Base-by-base conservation (phyloP, 2,329 filamentous ascomycete species). In the Aspergillus tamarii region DNA sequence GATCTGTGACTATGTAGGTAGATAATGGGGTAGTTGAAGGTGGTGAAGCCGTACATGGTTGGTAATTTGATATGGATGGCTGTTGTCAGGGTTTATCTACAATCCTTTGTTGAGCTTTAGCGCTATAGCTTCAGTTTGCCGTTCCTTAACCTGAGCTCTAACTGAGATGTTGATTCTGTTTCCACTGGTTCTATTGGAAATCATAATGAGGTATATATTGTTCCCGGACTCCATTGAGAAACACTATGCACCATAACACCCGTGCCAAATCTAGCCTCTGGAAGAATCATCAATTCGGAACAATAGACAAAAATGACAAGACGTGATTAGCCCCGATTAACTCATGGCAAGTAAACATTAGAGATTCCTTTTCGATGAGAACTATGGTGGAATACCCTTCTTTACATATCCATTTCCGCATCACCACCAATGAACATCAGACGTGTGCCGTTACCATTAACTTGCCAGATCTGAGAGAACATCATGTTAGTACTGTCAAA, bases 381-480 rank as follows among this genome's bases (percentile, higher is more conserved):
- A 60, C 53, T 50, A 60, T 65, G 62, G 54, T 26, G 36, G 28
- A 52, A n/a, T 41, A 45, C 16, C 32, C 53, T 32, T 52, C n/a
- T 66, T 73, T 72, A 80, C 64, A 76, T 70, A 63, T 84, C 83
- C 80, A 85, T 84, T 39, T 81, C 81, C 63, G 85, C 83, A 57
- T 87, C 84, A 62, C 81, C 82, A 36, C 86, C 89, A 73, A 93
- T 84, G 74, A 93, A 93, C 36, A 92, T 84, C 62, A 94, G 82
- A 68, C 90, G 85, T 41, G 88, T 87, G 63, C 89, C 90, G 67
- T 88, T 89, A 65, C 87, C 88, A 67, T 88, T 84, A 43, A 91
- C 90, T 88, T 93, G 91, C 91, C 91, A 93, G 67, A 93, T 84
- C 91, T 93, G 59, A 57, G 55, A 60, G 19, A 61, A 52, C 11